Conservation (phyloP, 1,139 yeast species). For the Arxiozyma bovina region DNA sequence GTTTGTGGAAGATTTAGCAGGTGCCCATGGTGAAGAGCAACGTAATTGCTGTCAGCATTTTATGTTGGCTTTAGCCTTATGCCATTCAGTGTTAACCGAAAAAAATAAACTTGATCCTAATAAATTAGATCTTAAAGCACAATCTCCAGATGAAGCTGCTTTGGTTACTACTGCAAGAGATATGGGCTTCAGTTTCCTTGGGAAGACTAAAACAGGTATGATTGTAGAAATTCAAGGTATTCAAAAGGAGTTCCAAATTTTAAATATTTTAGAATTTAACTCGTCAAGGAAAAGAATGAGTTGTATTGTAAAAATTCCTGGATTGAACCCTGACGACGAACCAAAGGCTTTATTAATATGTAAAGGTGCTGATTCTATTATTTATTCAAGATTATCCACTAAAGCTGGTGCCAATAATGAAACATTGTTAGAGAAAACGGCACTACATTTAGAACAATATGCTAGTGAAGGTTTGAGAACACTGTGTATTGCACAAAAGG, state of each 20-base stretch:
- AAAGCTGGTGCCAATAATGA: slow-evolving; percentile 30
- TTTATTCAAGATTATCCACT: slow-evolving; percentile 60
- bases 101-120: slow-evolving; percentile 49
- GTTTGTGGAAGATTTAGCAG: slow-evolving; percentile 45
- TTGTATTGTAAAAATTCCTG: slow-evolving; percentile 64
- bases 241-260: slow-evolving; percentile 58
- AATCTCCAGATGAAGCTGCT: slow-evolving; percentile 98
- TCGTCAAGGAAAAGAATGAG: slow-evolving; percentile 96
- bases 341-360: slow-evolving; percentile 53
- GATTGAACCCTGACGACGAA: slow-evolving; percentile 36
- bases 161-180: slow-evolving; percentile 90
- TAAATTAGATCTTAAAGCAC: slow-evolving; percentile 68
- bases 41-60: slow-evolving; percentile 62
- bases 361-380: slow-evolving; percentile 93
- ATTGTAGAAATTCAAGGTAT: slow-evolving; percentile 68
- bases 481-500: slow-evolving; percentile 80
- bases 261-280: slow-evolving; percentile 75
- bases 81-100: slow-evolving; percentile 89
- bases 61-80: slow-evolving; percentile 79
- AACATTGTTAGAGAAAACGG: slow-evolving; percentile 50
- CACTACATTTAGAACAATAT: slow-evolving; percentile 78
- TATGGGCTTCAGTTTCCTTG: slow-evolving; percentile 73
- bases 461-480: slow-evolving; percentile 98
- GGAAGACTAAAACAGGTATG: slow-evolving; percentile 64
- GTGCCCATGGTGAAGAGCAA: slow-evolving; percentile 46